Percentiles rank a stretch among this genome's conserved stretches.
Conservation (phyloP, 2,329 filamentous ascomycete species). For the Penicillium sp. region DNA sequence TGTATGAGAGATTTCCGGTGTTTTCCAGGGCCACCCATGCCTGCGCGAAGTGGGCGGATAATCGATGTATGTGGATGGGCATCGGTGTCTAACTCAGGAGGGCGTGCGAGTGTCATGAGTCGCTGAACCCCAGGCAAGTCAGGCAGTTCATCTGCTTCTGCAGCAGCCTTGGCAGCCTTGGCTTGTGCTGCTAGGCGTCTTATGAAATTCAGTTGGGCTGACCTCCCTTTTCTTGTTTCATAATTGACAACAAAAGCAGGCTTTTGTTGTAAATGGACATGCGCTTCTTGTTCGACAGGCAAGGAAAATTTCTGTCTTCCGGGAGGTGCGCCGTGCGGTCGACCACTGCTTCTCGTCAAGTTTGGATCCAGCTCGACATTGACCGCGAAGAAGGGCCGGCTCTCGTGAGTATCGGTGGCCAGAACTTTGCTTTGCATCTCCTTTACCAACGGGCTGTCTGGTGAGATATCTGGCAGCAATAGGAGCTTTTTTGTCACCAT, state of each 20-base stretch:
- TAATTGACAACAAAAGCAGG: constrained; percentile 32
- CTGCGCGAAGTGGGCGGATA: constrained; percentile 18
- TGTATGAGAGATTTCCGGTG: neutral
- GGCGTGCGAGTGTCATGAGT: constrained; percentile 32
- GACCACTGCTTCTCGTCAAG: constrained; percentile 30
- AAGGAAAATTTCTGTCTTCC: constrained; percentile 16
- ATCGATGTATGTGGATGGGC: constrained; percentile 28
- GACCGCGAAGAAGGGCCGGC: constrained; percentile 47
- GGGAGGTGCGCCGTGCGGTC: constrained; percentile 8
- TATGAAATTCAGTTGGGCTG: constrained; percentile 28
- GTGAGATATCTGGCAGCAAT: constrained; percentile 46
- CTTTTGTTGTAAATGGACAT: constrained; percentile 39
- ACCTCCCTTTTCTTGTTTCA: constrained; percentile 29
- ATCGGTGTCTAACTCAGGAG: constrained; percentile 13
- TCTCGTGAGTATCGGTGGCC: constrained; percentile 33
- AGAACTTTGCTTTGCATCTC: constrained; percentile 53
- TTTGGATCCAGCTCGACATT: constrained; percentile 41
- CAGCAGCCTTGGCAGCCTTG: neutral
- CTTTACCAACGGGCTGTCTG: constrained; percentile 48
- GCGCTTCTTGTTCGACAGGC: constrained; percentile 35
- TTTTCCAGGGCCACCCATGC: constrained; percentile 1
- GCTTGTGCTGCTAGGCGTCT: constrained; percentile 21
- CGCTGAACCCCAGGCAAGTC: constrained; percentile 16
- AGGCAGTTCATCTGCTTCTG: neutral
- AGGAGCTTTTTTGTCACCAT: constrained; percentile 54